Evolutionary conservation across 208 protist genomes (phyloP), one percentile per base, ranked within the genome.

Genomic region (Crithidia sp.): DNA sequence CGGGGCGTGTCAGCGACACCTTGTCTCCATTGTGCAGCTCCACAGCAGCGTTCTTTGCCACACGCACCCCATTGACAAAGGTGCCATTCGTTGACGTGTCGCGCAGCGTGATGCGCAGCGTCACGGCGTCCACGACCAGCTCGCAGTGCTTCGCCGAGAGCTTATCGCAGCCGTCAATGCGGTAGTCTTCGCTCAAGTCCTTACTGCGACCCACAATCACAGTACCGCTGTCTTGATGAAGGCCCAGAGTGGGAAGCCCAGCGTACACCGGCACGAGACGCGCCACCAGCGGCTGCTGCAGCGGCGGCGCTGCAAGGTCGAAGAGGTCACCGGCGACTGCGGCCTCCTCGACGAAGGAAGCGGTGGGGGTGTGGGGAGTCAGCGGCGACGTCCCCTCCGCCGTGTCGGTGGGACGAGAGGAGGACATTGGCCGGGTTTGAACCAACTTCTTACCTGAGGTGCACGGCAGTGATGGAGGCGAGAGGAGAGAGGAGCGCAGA

Each of bases 31-130:
- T 67, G 5, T 92, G 69, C 66, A 97, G 76, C 55, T 59, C 58
- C 50, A 87, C 82, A 37, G 60, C 52, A 50, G 71, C 67, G 7
- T 62, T 68, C 63, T 87, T 92, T 0, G 54, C 40, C 0, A 95
- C 10, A 6, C 93, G 88, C n/a, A 28, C 54, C 49, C 82, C 83
- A 57, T 97, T 95, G 43, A 95, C 58, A 57, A 81, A 95, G 2
- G 88, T 94, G 41, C 93, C 93, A 67, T 97, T 97, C 16, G 88
- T 89, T 2, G 88, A 95, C 4, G 65, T 54, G 70, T 97, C 93
- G 43, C 61, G 77, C 52, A 97, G 57, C 40, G 57, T 76, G 2
- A 97, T 67, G 14, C 75, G 60, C 28, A 78, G 59, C 7, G 91
- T 94, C 45, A 81, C 52, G n/a, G 86, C 66, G 67, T 94, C 79